These are phyloP conservation scores for Gymnopilus junonius DNA, from an alignment of 768 basidiomycete genomes.

Conservation along the genomic window DNA sequence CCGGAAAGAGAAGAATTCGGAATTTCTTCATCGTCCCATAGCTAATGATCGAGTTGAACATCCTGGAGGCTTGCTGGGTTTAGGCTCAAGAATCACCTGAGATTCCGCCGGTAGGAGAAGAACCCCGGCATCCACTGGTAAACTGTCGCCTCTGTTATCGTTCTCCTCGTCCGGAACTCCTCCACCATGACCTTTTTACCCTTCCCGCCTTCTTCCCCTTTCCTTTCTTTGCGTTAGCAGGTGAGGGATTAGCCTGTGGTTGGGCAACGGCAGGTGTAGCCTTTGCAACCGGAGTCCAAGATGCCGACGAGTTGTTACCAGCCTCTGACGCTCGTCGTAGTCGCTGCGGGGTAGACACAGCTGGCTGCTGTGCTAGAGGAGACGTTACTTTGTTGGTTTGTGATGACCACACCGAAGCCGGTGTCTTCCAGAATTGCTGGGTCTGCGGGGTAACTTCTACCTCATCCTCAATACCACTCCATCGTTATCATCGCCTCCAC, in stretches of 20 bases:
- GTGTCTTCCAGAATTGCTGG: constrained; percentile 16
- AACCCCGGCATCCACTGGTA: constrained; percentile 39
- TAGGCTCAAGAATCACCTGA: constrained; percentile 41
- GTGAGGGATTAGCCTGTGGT: constrained; percentile 5
- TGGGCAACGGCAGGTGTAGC: constrained; percentile 9
- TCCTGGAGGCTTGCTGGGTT: constrained; percentile 43
- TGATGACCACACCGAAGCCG: constrained; percentile 18
- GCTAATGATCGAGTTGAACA: constrained; percentile 42
- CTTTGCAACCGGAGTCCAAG: constrained; percentile 22
- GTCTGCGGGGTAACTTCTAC: neutral
- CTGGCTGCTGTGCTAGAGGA: constrained; percentile 6
- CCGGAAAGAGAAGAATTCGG: constrained; percentile 26
- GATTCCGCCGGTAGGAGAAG: constrained; percentile 28
- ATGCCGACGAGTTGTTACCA: constrained; percentile 15
- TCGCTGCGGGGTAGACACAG: constrained; percentile 21
- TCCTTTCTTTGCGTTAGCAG: constrained; percentile 28
- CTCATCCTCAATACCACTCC: too few species aligned
- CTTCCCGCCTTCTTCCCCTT: constrained; percentile 32
- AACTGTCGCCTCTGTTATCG: constrained; percentile 30
- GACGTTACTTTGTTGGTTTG: constrained; percentile 13
- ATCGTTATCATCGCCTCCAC: constrained; percentile 5
- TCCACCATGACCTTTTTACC: constrained; percentile 44
- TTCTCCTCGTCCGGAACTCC: constrained; percentile 51
- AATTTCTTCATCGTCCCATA: constrained; percentile 28
- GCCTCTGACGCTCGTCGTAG: constrained; percentile 35